These are phyloP conservation scores for Fusarium anguioides DNA, from an alignment of 2,329 filamentous ascomycete species.

Conservation along the genomic window DNA sequence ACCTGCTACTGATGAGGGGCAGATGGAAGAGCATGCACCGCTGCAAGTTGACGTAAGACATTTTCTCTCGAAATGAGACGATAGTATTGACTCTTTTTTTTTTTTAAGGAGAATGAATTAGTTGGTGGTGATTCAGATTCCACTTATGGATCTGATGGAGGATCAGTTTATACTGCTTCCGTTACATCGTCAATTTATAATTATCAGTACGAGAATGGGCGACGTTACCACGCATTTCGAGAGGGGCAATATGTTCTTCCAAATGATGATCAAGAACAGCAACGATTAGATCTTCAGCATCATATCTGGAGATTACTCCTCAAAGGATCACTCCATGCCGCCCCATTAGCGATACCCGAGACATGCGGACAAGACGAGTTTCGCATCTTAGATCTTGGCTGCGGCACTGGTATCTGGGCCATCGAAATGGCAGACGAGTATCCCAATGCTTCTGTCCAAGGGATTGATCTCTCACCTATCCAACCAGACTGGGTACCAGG, in stretches of 20 bases:
- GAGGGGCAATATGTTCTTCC: slow-evolving; percentile 46
- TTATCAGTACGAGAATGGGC: slow-evolving; percentile 51
- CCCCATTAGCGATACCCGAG: slow-evolving; percentile 46
- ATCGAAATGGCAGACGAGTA: slow-evolving; percentile 66
- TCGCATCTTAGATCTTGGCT: slow-evolving; percentile 67
- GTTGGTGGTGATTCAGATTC: slow-evolving; percentile 48
- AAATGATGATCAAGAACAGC: slow-evolving; percentile 51
- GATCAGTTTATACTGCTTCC: slow-evolving; percentile 48
- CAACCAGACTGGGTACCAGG: slow-evolving; percentile 66
- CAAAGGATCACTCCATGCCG: slow-evolving; percentile 36
- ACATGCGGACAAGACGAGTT: slow-evolving; percentile 33
- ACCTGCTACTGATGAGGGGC: too few species aligned
- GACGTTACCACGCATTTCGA: slow-evolving; percentile 50
- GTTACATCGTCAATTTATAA: slow-evolving; percentile 57
- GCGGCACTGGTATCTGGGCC: slow-evolving; percentile 70
- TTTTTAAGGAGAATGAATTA: slow-evolving; percentile 32
- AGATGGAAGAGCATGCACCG: slow-evolving; percentile 3
- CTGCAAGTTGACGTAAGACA: slow-evolving; percentile 34
- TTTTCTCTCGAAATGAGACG: too few species aligned
- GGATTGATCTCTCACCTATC: slow-evolving; percentile 68
- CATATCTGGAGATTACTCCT: slow-evolving; percentile 47
- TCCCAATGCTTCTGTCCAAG: slow-evolving; percentile 52
- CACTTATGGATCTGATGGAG: slow-evolving; percentile 50
- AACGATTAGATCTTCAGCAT: slow-evolving; percentile 54
- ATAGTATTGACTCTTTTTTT: background rate